Percentiles rank a stretch among this genome's conserved stretches.
Conservation (phyloP, 2,329 filamentous ascomycete genomes). For the Mycogone perniciosa region DNA sequence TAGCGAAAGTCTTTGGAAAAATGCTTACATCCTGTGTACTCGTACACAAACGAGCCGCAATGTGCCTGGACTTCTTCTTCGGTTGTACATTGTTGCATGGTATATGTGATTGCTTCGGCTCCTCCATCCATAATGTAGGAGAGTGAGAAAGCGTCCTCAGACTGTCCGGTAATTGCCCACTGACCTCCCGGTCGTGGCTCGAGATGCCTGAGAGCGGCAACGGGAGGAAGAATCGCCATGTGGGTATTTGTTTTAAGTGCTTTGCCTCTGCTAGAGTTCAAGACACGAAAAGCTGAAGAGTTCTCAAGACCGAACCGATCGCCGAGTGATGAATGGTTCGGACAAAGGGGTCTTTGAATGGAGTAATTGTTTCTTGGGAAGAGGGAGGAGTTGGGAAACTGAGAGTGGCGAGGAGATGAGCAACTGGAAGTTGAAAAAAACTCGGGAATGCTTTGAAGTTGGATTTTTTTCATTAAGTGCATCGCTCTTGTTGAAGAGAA, state of each 20-base stretch:
- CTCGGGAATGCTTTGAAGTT: neutral
- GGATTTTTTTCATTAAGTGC: too few species aligned
- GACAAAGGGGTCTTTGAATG: too few species aligned
- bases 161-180: constrained; percentile 14
- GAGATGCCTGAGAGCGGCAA: constrained; percentile 12
- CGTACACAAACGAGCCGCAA: constrained; percentile 12
- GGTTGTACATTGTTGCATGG: constrained; percentile 14
- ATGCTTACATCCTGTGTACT: constrained; percentile 7
- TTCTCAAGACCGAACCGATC: too few species aligned
- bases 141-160: constrained; percentile 8
- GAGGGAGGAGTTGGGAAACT: too few species aligned
- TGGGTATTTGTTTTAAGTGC: neutral
- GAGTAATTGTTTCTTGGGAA: too few species aligned
- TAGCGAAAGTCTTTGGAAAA: neutral
- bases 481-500: neutral
- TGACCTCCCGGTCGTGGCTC: constrained; percentile 14
- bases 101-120: constrained; percentile 5
- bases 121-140: constrained; percentile 11
- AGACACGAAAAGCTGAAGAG: too few species aligned
- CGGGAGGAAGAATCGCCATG: constrained; percentile 7
- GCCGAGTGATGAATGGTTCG: too few species aligned
- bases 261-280: too few species aligned
- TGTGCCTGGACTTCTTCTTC: constrained; percentile 10
- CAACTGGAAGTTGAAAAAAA: neutral
- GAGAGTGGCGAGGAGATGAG: neutral